Percentiles rank a stretch among this genome's conserved stretches.
These are phyloP conservation scores for Xylaria sp. DNA, from an alignment of 2,329 filamentous ascomycete genomes.

Conservation along the genomic window DNA sequence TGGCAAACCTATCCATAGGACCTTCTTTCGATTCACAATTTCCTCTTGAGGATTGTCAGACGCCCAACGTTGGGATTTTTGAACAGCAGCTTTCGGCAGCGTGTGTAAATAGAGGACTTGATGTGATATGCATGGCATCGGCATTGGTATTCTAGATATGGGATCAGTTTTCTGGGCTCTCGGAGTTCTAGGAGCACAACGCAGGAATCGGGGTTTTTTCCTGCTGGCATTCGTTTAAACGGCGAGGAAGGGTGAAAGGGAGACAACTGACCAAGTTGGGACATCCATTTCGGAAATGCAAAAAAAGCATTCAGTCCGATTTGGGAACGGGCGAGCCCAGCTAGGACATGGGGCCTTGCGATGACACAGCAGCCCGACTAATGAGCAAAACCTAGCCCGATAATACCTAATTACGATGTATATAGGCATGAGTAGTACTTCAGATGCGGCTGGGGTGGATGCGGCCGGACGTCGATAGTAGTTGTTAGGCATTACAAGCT, in stretches of 20 bases:
- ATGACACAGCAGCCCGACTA: slow-evolving; percentile 33
- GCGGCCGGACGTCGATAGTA: slow-evolving; percentile 27
- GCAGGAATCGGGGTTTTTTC: slow-evolving; percentile 45
- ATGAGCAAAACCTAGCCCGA: slow-evolving; percentile 44
- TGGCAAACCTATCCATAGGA: slow-evolving; percentile 15
- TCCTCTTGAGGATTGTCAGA: slow-evolving; percentile 38
- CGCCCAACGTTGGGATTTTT: slow-evolving; percentile 41
- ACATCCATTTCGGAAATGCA: slow-evolving; percentile 26
- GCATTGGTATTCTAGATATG: slow-evolving; percentile 55
- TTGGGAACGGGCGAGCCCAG: slow-evolving; percentile 44
- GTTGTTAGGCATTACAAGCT: slow-evolving; percentile 39
- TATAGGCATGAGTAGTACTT: slow-evolving; percentile 39
- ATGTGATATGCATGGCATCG: slow-evolving; percentile 57
- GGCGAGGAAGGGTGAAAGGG: slow-evolving; percentile 34
- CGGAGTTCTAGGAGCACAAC: slow-evolving; percentile 55
- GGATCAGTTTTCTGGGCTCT: slow-evolving; percentile 47
- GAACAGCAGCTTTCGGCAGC: slow-evolving; percentile 45
- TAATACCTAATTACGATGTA: slow-evolving; percentile 52
- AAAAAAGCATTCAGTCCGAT: slow-evolving; percentile 37
- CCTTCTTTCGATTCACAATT: slow-evolving; percentile 40
- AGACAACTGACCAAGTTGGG: slow-evolving; percentile 4
- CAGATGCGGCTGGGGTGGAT: slow-evolving; percentile 20
- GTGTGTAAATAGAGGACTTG: slow-evolving; percentile 57
- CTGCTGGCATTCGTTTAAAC: slow-evolving; percentile 55
- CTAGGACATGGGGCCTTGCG: slow-evolving; percentile 38